Evolutionary conservation across 768 basidiomycete genomes (phyloP).

Genomic region (Holtermanniella nyarrowii): DNA sequence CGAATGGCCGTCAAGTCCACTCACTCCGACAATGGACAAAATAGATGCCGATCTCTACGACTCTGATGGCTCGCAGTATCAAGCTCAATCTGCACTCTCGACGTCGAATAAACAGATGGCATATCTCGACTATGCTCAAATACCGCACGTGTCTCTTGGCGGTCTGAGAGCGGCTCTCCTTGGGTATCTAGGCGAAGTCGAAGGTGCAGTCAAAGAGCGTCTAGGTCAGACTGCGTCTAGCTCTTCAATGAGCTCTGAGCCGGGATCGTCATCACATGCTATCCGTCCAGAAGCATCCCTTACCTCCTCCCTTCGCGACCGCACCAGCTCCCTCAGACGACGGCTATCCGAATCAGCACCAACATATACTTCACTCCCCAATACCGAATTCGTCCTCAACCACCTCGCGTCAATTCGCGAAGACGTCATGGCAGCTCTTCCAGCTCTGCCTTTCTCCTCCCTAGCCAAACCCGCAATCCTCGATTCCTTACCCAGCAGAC

Average conservation of each 20-base stretch:
- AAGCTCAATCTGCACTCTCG: neutral
- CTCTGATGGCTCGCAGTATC: too few relatives aligned
- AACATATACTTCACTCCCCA: slow-evolving; percentile 1
- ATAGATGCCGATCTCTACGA: too few relatives aligned
- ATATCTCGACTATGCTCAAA: neutral
- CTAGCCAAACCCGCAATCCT: slow-evolving; percentile 8
- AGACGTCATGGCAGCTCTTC: slow-evolving; percentile 26
- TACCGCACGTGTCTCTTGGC: slow-evolving; percentile 1
- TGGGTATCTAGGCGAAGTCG: slow-evolving; percentile 36
- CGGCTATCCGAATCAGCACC: slow-evolving; percentile 7
- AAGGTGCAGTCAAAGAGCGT: slow-evolving; percentile 21
- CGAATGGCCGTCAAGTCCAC: too few relatives aligned
- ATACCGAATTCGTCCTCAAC: slow-evolving; percentile 12
- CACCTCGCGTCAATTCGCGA: slow-evolving; percentile 26
- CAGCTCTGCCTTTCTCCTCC: slow-evolving; percentile 6
- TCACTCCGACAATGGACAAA: too few relatives aligned
- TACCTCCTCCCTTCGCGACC: slow-evolving; percentile 1
- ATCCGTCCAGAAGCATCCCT: neutral
- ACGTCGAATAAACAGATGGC: neutral
- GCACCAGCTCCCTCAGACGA: slow-evolving; percentile 1
- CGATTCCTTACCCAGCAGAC: slow-evolving; percentile 4
- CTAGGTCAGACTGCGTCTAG: too few relatives aligned
- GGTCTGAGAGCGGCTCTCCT: slow-evolving; percentile 31
- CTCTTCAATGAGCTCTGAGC: too few relatives aligned
- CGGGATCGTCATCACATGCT: too few relatives aligned